Percentiles rank a stretch among this genome's conserved stretches.
Evolutionary conservation across 352 stramenopile genomes (phyloP).

Genomic region (Lagenidium giganteum): DNA sequence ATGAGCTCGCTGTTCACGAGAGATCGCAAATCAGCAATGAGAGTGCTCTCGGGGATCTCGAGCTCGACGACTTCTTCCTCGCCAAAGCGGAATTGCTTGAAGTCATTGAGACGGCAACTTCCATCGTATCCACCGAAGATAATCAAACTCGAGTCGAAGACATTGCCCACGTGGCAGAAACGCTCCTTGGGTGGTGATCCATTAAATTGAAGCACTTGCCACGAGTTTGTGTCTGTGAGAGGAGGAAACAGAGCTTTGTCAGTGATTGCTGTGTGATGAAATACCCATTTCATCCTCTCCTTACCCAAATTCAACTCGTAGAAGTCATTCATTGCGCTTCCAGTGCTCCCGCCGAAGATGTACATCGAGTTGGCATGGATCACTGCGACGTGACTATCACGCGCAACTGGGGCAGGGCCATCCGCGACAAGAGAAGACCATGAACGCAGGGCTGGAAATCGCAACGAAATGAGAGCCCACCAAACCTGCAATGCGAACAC

Average conservation of each 20-base stretch:
- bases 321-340: slow-evolving; percentile 97
- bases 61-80: slow-evolving; percentile 76
- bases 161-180: slow-evolving; percentile 95
- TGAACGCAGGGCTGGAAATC: slow-evolving; percentile 44
- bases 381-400: slow-evolving; percentile 95
- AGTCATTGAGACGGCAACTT: slow-evolving; percentile 93
- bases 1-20: slow-evolving; percentile 84
- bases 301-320: slow-evolving; percentile 89
- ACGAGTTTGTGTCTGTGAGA: slow-evolving; percentile 47
- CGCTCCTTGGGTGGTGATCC: slow-evolving; percentile 84
- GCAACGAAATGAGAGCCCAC: not conserved
- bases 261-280: not conserved
- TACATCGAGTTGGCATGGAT: slow-evolving; percentile 93
- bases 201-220: slow-evolving; percentile 75
- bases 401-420: slow-evolving; percentile 88
- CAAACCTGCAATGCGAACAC: no score
- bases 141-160: slow-evolving; percentile 91
- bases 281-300: slow-evolving; percentile 1
- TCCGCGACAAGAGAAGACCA: slow-evolving; percentile 91
- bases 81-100: slow-evolving; percentile 88
- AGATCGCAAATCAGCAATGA: slow-evolving; percentile 65
- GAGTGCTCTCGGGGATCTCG: slow-evolving; percentile 80
- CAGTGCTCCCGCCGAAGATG: slow-evolving; percentile 94
- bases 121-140: slow-evolving; percentile 97
- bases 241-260: no score